phyloP scores from a whole-genome alignment of 805 yeast species.

The Saturnispora serradocipensis region DNA sequence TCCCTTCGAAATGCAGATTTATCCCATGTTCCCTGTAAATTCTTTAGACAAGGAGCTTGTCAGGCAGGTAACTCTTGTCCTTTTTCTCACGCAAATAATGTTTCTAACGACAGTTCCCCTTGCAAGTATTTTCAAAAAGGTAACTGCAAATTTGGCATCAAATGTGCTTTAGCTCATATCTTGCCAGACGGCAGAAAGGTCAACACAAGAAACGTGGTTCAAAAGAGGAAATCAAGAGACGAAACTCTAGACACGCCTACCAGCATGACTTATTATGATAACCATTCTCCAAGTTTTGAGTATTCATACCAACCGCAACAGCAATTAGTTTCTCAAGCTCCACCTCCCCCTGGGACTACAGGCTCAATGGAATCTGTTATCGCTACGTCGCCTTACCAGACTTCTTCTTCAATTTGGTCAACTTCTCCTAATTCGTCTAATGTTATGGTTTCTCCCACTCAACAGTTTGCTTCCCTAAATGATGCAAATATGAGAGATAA shows the following conservation, averaged over 20 bases:
- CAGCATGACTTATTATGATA: not conserved
- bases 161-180: conserved; percentile 90
- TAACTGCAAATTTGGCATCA: conserved; percentile 90
- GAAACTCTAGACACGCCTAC: conserved; percentile 1
- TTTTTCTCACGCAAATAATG: conserved; percentile 69
- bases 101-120: conserved; percentile 45
- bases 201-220: conserved; percentile 35
- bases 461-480: not conserved
- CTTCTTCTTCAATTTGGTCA: conserved; percentile 12
- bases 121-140: conserved; percentile 95
- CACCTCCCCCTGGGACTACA: conserved; percentile 7
- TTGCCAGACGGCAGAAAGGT: conserved; percentile 83
- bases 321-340: not conserved
- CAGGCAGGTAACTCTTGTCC: conserved; percentile 94
- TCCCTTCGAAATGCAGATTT: conserved; percentile 35
- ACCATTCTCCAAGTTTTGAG: not conserved
- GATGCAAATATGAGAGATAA: not conserved
- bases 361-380: conserved; percentile 9
- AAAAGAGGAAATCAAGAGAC: not conserved
- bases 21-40: conserved; percentile 95
- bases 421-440: not conserved
- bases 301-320: not conserved
- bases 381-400: conserved; percentile 20
- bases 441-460: not conserved
- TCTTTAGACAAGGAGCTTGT: conserved; percentile 84